Conservation (phyloP, 768 basidiomycete species). For the Termitomyces titanicus region DNA sequence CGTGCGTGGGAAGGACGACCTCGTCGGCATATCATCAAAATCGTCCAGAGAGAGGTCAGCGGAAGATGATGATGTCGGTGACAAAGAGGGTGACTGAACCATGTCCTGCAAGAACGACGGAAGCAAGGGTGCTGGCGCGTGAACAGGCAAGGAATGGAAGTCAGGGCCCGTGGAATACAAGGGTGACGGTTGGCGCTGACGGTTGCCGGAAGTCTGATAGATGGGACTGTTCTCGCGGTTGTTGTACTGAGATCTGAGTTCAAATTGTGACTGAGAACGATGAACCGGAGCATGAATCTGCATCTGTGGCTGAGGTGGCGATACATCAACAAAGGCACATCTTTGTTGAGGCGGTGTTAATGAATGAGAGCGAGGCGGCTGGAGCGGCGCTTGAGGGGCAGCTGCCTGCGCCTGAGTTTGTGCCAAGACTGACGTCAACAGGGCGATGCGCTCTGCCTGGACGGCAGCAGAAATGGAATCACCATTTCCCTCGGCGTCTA, state of each 20-base stretch:
- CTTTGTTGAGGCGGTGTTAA: constrained; percentile 43
- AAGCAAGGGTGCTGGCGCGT: constrained; percentile 52
- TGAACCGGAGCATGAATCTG: constrained; percentile 35
- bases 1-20: constrained; percentile 24
- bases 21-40: constrained; percentile 34
- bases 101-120: constrained; percentile 78
- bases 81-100: constrained; percentile 62
- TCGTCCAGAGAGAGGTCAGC: constrained; percentile 67
- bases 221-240: constrained; percentile 32
- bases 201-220: constrained; percentile 61
- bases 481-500: constrained; percentile 85
- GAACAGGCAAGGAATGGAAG: constrained; percentile 25
- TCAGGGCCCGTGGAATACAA: constrained; percentile 34
- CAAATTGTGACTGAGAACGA: constrained; percentile 50
- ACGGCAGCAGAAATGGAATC: constrained; percentile 84
- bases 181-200: constrained; percentile 36
- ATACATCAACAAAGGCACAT: constrained; percentile 33
- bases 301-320: constrained; percentile 22
- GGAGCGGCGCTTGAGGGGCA: constrained; percentile 14
- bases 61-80: constrained; percentile 62
- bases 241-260: constrained; percentile 42
- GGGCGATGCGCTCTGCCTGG: constrained; percentile 79
- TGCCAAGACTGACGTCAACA: constrained; percentile 70
- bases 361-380: constrained; percentile 38
- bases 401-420: constrained; percentile 38